Evolutionary conservation across 345 rosid species (phyloP).

Genomic region (Draba incana): DNA sequence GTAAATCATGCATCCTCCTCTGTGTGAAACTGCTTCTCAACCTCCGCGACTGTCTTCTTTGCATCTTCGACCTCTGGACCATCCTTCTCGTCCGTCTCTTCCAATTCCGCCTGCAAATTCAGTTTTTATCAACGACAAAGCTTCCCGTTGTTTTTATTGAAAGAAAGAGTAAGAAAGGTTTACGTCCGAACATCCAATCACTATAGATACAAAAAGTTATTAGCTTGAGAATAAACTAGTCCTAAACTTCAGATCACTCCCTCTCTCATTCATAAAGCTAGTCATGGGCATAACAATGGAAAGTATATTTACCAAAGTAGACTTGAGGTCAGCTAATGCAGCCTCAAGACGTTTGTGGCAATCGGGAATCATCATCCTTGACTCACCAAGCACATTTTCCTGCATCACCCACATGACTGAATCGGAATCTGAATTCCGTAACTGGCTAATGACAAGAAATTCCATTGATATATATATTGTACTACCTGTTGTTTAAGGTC

Average conservation of each 20-base stretch:
- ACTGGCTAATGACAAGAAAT: no score
- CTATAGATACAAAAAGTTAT: not conserved
- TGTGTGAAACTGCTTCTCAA: conserved; percentile 62
- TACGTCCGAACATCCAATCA: not conserved
- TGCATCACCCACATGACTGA: conserved; percentile 34
- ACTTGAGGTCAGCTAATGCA: conserved; percentile 73
- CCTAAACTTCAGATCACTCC: not conserved
- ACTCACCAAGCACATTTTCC: conserved; percentile 97
- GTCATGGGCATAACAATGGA: not conserved
- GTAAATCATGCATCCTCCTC: conserved; percentile 55
- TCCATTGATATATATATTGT: no score
- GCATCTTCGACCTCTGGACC: conserved; percentile 73
- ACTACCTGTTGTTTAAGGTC: conserved; percentile 98
- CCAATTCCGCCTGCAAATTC: conserved; percentile 59
- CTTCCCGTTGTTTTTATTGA: not conserved
- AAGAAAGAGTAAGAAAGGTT: not conserved
- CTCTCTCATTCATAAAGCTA: not conserved
- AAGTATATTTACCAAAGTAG: conserved; percentile 59
- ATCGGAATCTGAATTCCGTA: not conserved
- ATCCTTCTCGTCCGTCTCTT: conserved; percentile 59
- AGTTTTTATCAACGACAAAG: not conserved
- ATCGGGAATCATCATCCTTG: conserved; percentile 98
- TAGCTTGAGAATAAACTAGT: not conserved
- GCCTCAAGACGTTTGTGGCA: conserved; percentile 86
- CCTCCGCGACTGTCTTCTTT: conserved; percentile 56